Percentiles rank a stretch among this genome's conserved stretches.
These are phyloP conservation scores for Coniochaeta hoffmannii DNA, from an alignment of 2,329 filamentous ascomycete species.

Conservation along the genomic window DNA sequence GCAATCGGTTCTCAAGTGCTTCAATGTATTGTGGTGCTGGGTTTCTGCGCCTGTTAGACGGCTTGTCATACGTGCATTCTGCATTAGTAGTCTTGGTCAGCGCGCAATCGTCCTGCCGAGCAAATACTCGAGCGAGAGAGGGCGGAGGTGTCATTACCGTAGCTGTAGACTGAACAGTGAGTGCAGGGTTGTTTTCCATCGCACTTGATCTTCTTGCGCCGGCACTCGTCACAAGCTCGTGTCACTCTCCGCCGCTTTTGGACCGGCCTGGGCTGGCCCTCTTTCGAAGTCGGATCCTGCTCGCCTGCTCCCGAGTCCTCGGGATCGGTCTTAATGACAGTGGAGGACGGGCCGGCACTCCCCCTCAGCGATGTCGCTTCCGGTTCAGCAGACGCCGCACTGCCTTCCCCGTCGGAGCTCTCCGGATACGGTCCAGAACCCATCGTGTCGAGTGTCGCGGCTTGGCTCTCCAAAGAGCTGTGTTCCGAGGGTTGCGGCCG, in stretches of 20 bases:
- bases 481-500: neutral
- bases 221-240: slow-evolving; percentile 74
- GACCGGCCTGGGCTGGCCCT: slow-evolving; percentile 45
- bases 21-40: slow-evolving; percentile 91
- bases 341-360: neutral
- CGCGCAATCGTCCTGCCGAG: slow-evolving; percentile 1
- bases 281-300: slow-evolving; percentile 3
- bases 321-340: neutral
- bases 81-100: slow-evolving; percentile 14
- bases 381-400: neutral
- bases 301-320: slow-evolving; percentile 2
- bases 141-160: slow-evolving; percentile 54
- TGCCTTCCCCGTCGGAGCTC: neutral
- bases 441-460: neutral
- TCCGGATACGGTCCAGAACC: neutral
- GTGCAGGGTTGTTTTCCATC: slow-evolving; percentile 85
- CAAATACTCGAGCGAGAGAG: neutral
- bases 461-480: neutral
- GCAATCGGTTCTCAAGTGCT: slow-evolving; percentile 73
- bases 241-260: slow-evolving; percentile 75
- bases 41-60: slow-evolving; percentile 83
- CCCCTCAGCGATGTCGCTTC: neutral
- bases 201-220: slow-evolving; percentile 82
- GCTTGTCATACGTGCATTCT: slow-evolving; percentile 96
- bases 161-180: slow-evolving; percentile 96